Conservation (phyloP, 1,284 basidiomycete species). For the Ustilago loliicola region DNA sequence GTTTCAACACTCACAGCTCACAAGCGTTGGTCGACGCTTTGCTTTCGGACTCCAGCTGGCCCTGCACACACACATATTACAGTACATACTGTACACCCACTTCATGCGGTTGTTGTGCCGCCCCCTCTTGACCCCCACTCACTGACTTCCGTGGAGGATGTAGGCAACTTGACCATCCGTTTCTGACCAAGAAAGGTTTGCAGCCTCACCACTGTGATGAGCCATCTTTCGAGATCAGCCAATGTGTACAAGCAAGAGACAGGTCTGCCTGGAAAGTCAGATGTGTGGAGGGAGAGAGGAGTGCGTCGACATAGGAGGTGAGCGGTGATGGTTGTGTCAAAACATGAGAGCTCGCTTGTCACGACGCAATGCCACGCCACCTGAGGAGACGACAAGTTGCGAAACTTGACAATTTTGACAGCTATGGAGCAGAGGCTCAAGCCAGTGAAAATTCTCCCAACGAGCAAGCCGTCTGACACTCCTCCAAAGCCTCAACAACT, state of each 20-base stretch:
- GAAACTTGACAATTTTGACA: constrained; percentile 10
- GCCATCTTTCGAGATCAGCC: no score
- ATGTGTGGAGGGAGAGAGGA: background rate
- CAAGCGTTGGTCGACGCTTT: background rate
- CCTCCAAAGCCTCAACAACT: constrained; percentile 8
- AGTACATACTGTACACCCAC: background rate
- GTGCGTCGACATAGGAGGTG: constrained; percentile 14
- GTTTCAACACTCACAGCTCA: no score
- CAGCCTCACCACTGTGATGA: no score
- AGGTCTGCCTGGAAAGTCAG: background rate
- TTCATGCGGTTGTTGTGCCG: constrained; percentile 10
- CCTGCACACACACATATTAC: background rate
- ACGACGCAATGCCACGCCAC: background rate
- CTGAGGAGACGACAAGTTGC: constrained; percentile 18
- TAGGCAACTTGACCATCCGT: no score
- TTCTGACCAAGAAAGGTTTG: no score
- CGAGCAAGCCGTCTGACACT: background rate
- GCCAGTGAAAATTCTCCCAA: background rate
- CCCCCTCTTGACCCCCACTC: background rate
- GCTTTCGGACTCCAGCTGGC: background rate
- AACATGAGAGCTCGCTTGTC: background rate
- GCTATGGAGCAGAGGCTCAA: background rate
- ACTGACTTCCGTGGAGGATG: no score
- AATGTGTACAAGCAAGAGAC: no score
- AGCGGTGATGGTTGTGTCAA: background rate